These are phyloP conservation scores for Lactifluus echinatus DNA, from an alignment of 768 basidiomycete genomes.

Conservation along the genomic window DNA sequence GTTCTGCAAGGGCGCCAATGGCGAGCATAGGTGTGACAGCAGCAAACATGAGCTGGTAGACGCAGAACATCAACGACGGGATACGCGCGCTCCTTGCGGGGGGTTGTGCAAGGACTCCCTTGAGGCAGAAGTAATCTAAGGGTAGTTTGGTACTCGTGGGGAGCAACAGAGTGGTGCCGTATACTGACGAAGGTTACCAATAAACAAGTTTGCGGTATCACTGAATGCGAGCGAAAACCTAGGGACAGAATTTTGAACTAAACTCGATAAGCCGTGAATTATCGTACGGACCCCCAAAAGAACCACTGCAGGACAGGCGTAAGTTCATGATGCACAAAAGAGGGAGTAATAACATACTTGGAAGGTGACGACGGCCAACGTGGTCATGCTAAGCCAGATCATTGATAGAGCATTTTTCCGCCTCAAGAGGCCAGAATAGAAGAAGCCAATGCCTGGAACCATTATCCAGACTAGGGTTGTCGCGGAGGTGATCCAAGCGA, in stretches of 20 bases:
- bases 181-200: slow-evolving; percentile 71
- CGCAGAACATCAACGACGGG: slow-evolving; percentile 66
- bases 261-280: background rate
- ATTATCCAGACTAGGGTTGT: slow-evolving; percentile 75
- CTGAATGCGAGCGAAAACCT: slow-evolving; percentile 81
- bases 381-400: slow-evolving; percentile 74
- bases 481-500: slow-evolving; percentile 60
- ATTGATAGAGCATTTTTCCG: slow-evolving; percentile 93
- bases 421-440: slow-evolving; percentile 85
- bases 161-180: background rate
- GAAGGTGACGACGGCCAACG: slow-evolving; percentile 73
- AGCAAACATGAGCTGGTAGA: slow-evolving; percentile 89
- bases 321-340: background rate
- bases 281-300: slow-evolving; percentile 66
- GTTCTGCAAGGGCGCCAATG: slow-evolving; percentile 88
- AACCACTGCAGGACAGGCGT: slow-evolving; percentile 60
- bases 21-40: slow-evolving; percentile 87
- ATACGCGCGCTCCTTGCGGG: slow-evolving; percentile 65
- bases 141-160: background rate
- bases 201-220: slow-evolving; percentile 59
- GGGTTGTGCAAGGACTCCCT: slow-evolving; percentile 63
- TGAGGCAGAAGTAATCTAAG: slow-evolving; percentile 75
- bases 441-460: slow-evolving; percentile 66
- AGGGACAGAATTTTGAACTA: background rate
- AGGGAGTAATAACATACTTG: slow-evolving; percentile 39